These are phyloP conservation scores for Bryoglossum gracile DNA, from an alignment of 495 filamentous ascomycete species.

Conservation along the genomic window DNA sequence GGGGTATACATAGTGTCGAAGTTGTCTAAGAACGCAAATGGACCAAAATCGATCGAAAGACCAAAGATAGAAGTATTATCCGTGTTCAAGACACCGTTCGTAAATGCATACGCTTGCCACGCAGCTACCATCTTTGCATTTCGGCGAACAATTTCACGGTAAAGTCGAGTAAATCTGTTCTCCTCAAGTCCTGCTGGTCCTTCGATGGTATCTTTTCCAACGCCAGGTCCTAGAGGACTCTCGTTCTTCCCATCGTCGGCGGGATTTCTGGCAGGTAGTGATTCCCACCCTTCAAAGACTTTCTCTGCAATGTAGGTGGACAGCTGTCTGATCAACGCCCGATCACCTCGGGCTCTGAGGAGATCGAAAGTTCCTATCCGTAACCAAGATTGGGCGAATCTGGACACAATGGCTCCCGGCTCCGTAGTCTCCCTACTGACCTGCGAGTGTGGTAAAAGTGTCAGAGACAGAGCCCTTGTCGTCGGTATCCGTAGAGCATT, in stretches of 20 bases:
- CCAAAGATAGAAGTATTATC: slow-evolving; percentile 93
- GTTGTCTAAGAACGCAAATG: slow-evolving; percentile 83
- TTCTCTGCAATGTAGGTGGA: slow-evolving; percentile 79
- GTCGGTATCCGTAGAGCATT: slow-evolving; percentile 79
- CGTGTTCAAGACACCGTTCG: slow-evolving; percentile 94
- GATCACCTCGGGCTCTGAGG: slow-evolving; percentile 70
- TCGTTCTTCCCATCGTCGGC: slow-evolving; percentile 36
- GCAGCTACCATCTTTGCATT: slow-evolving; percentile 86
- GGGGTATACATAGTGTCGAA: slow-evolving; percentile 94
- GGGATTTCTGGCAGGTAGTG: slow-evolving; percentile 52
- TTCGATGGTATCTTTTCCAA: slow-evolving; percentile 52
- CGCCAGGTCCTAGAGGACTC: slow-evolving; percentile 35
- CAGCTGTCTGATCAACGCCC: slow-evolving; percentile 60
- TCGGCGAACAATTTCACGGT: slow-evolving; percentile 75
- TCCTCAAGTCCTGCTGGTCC: slow-evolving; percentile 58
- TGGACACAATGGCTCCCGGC: slow-evolving; percentile 84
- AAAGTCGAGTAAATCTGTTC: slow-evolving; percentile 81
- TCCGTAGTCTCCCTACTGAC: slow-evolving; percentile 79
- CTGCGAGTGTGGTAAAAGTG: slow-evolving; percentile 59
- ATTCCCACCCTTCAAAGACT: slow-evolving; percentile 78
- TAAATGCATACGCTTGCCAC: slow-evolving; percentile 97
- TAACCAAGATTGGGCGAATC: slow-evolving; percentile 89
- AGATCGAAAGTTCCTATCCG: slow-evolving; percentile 94
- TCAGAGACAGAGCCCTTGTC: slow-evolving; percentile 79
- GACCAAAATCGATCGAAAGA: slow-evolving; percentile 85